Evolutionary conservation across 2,329 filamentous ascomycete genomes (phyloP).

Genomic region (Aspergillus pseudonomiae): DNA sequence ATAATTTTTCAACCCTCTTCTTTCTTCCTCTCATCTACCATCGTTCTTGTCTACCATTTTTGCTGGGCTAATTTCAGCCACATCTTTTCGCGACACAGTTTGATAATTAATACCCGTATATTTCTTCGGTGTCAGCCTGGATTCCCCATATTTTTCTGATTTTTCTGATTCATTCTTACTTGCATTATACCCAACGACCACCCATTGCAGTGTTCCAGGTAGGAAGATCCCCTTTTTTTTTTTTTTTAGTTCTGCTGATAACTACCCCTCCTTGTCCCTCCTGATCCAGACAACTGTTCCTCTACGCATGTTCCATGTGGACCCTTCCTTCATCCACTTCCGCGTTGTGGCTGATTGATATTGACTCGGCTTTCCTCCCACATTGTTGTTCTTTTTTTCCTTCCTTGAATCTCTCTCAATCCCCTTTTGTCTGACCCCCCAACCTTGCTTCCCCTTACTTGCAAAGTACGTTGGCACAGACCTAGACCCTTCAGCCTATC

Average conservation of each 20-base stretch:
- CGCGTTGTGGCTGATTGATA: slow-evolving; percentile 16
- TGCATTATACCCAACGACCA: slow-evolving; percentile 3
- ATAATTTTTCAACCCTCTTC: slow-evolving; percentile 4
- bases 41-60: not conserved
- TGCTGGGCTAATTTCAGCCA: not conserved
- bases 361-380: slow-evolving; percentile 7
- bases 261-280: slow-evolving; percentile 17
- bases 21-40: slow-evolving; percentile 1
- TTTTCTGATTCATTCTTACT: not conserved
- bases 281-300: slow-evolving; percentile 20
- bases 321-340: slow-evolving; percentile 12
- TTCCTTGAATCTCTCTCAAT: slow-evolving; percentile 4
- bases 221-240: slow-evolving; percentile 2
- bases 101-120: slow-evolving; percentile 5
- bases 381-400: slow-evolving; percentile 4
- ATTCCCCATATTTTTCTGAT: not conserved
- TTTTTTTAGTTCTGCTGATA: slow-evolving; percentile 6
- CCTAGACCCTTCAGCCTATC: not conserved
- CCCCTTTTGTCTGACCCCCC: not conserved
- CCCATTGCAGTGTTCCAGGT: slow-evolving; percentile 5
- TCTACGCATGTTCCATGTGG: slow-evolving; percentile 9
- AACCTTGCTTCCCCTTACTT: not conserved
- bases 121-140: slow-evolving; percentile 4
- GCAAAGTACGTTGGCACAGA: not conserved
- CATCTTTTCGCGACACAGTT: not conserved